Conservation (phyloP, 257 asterid species). For the Capsicum baccatum region DNA sequence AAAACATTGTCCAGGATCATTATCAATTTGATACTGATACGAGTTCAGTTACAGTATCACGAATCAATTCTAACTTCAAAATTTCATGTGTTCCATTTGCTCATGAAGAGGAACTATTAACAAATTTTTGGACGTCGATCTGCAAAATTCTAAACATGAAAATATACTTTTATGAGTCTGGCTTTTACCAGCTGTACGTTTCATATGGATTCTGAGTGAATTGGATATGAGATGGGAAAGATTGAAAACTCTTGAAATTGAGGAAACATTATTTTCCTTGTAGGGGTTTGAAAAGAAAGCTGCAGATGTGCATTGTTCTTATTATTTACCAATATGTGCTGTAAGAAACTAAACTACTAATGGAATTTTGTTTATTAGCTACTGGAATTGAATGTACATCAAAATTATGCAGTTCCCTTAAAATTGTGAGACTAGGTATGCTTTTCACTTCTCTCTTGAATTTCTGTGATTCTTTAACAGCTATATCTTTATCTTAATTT, state of each 20-base stretch:
- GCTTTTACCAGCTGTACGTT: background rate
- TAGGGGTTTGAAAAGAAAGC: constrained; percentile 15
- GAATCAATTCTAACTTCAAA: background rate
- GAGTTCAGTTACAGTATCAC: background rate
- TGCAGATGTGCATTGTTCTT: constrained; percentile 1
- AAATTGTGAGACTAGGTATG: background rate
- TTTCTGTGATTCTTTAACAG: background rate
- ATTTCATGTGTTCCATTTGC: background rate
- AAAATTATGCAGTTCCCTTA: background rate
- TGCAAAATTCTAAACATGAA: background rate
- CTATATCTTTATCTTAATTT: constrained; percentile 32
- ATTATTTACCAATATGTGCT: background rate
- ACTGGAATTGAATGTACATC: background rate
- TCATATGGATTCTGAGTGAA: background rate
- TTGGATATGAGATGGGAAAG: constrained; percentile 1
- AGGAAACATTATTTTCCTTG: background rate
- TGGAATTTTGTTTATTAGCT: background rate
- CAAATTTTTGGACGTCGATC: background rate
- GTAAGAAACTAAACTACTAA: background rate
- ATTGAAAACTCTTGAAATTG: background rate
- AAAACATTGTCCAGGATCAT: background rate
- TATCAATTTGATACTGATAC: constrained; percentile 1
- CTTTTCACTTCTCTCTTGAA: background rate
- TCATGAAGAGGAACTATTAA: background rate
- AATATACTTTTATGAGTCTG: constrained; percentile 6